These are phyloP conservation scores for Cytospora piceicola DNA, from an alignment of 2,329 filamentous ascomycete genomes.

Conservation along the genomic window DNA sequence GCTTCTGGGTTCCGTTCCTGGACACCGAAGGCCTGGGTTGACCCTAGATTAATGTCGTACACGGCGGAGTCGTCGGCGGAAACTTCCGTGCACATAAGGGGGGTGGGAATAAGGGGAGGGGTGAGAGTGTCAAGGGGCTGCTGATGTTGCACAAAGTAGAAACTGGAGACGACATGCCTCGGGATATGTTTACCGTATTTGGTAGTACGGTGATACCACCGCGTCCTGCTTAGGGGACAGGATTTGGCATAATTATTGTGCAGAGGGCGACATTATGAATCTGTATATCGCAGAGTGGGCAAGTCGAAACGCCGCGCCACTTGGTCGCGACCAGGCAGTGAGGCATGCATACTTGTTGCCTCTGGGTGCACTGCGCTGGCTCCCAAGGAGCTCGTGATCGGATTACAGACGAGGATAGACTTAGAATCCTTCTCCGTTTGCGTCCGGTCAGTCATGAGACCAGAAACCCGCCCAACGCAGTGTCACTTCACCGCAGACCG, in stretches of 20 bases:
- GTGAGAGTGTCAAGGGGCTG: not conserved
- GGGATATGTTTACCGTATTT: constrained; percentile 1
- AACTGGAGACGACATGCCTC: constrained; percentile 1
- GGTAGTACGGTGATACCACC: not conserved
- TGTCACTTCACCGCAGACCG: not conserved
- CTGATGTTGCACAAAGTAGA: not conserved
- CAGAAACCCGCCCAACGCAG: not conserved
- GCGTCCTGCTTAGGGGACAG: not conserved
- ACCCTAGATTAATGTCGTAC: constrained; percentile 7
- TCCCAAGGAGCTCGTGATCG: not conserved
- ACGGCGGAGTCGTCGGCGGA: constrained; percentile 12
- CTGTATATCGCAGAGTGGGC: not conserved
- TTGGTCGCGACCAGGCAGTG: not conserved
- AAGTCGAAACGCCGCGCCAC: not conserved
- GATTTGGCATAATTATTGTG: not conserved
- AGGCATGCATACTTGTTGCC: not conserved
- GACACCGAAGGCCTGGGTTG: constrained; percentile 10
- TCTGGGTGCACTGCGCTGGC: not conserved
- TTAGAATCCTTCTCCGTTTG: not conserved
- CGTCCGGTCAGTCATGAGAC: not conserved
- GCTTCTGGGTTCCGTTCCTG: constrained; percentile 15
- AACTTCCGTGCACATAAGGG: not conserved
- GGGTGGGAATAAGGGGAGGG: not conserved
- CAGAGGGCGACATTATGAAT: not conserved
- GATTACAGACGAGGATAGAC: not conserved